Conservation (phyloP, 2,329 filamentous ascomycete species). For the Aureobasidium leucospermi region DNA sequence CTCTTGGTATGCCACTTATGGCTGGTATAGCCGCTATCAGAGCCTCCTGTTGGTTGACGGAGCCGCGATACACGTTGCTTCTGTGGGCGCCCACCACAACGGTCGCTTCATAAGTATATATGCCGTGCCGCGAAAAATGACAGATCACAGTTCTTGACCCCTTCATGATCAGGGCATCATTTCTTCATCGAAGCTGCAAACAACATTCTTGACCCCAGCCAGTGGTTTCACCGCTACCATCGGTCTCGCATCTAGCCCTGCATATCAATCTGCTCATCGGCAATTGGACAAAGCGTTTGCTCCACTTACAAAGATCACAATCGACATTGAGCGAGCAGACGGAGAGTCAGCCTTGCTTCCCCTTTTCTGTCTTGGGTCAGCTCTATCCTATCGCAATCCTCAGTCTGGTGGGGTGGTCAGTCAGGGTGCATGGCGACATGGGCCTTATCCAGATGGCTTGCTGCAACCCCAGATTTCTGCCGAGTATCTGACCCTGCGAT, state of each 20-base stretch:
- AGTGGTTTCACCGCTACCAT: constrained; percentile 7
- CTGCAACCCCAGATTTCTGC: constrained; percentile 3
- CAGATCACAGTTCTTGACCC: neutral
- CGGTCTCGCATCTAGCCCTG: constrained; percentile 2
- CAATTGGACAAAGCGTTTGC: neutral
- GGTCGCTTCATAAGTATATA: neutral
- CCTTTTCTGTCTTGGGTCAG: neutral
- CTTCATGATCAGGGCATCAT: neutral
- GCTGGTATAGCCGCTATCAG: neutral
- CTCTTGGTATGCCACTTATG: neutral
- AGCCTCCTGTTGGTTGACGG: neutral
- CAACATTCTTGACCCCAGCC: neutral
- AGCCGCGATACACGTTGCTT: constrained; percentile 3
- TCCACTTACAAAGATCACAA: neutral
- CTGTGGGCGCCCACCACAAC: neutral
- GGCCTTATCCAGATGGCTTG: neutral
- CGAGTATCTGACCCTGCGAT: neutral
- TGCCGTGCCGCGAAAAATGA: constrained; percentile 12
- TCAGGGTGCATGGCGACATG: constrained; percentile 3
- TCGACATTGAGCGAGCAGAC: neutral
- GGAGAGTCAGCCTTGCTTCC: constrained; percentile 4
- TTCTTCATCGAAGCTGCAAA: neutral
- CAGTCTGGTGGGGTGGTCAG: neutral
- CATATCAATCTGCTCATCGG: neutral
- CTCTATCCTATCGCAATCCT: neutral